Base-by-base conservation (phyloP, 352 stramenopile species). In the Phytophthora colocasiae region DNA sequence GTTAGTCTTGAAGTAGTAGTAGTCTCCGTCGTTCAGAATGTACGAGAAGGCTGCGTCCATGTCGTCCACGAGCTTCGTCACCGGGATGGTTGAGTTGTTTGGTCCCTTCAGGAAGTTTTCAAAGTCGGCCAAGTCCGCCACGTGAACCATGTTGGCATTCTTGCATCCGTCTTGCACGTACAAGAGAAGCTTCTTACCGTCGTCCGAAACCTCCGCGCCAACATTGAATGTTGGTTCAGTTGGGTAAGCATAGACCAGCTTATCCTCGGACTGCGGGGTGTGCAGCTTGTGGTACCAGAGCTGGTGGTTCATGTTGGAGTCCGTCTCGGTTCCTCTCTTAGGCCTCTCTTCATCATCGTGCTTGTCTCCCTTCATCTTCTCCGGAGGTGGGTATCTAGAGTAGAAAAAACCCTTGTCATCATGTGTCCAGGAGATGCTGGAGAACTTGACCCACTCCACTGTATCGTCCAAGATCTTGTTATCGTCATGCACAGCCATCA, bases 401-500 rank as follows among this genome's bases (percentile, higher is more conserved):
- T 95, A 96, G 67, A 96, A 96, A 69, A 96, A 95, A 0, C 89
- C 87, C 51, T 81, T 81, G 63, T 90, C 86, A 52, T 95, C 87
- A 46, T 95, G 81, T 22, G 80, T 92, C 88, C 86, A 97, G 3
- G 79, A 59, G 34, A 97, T 91, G 32, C 62, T 73, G 48, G 77
- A 91, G 63, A 96, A 97, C 78, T 97, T 97, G 71, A 93, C 91
- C 87, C 88, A 97, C 66, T 92, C 81, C 38, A 97, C 68, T 2
- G 76, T 81, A 64, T 97, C 90, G 0, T 90, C 78, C 22, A 97
- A 58, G 19, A 92, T 69, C 58, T 89, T 80, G 58, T 85, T 75
- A 29, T 75, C 73, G 38, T 90, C 81, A 39, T 91, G 79, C 11
- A 95, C 83, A 0, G 84, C 83, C 65, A 93, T 83, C 44, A 97